Conservation (phyloP, 495 filamentous ascomycete genomes). For the Corynascus novoguineensis region DNA sequence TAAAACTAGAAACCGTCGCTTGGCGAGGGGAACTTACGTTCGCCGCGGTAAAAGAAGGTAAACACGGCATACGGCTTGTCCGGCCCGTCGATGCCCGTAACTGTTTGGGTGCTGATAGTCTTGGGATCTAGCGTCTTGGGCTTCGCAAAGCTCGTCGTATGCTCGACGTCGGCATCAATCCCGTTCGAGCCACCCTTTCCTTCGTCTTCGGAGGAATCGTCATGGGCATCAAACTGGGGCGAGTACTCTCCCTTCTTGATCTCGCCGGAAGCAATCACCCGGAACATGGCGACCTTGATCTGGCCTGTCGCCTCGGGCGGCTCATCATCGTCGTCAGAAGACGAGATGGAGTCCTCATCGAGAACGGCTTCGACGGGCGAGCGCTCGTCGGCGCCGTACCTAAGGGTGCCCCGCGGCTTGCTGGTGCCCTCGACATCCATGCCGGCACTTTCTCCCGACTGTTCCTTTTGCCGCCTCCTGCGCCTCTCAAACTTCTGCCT, state of each 20-base stretch:
- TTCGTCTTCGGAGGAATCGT: slow-evolving; percentile 72
- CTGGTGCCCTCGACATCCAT: slow-evolving; percentile 42
- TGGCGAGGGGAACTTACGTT: slow-evolving; percentile 57
- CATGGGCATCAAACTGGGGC: slow-evolving; percentile 94
- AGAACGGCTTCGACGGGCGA: slow-evolving; percentile 68
- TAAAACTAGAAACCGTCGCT: neutral
- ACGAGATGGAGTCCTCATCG: slow-evolving; percentile 67
- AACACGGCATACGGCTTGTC: slow-evolving; percentile 95
- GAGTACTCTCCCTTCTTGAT: slow-evolving; percentile 97
- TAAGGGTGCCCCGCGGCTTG: slow-evolving; percentile 52
- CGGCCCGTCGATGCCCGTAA: slow-evolving; percentile 94
- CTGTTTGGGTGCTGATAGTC: slow-evolving; percentile 94
- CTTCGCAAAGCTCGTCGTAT: slow-evolving; percentile 98
- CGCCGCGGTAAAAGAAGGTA: slow-evolving; percentile 95
- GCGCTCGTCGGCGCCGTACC: slow-evolving; percentile 68
- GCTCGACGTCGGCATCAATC: slow-evolving; percentile 70
- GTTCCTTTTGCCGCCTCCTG: slow-evolving; percentile 58
- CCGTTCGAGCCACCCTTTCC: slow-evolving; percentile 38
- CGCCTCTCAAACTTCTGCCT: slow-evolving; percentile 85
- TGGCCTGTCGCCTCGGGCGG: slow-evolving; percentile 91
- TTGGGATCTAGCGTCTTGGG: slow-evolving; percentile 96
- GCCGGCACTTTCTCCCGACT: slow-evolving; percentile 44
- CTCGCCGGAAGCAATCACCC: slow-evolving; percentile 91
- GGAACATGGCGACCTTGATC: slow-evolving; percentile 96
- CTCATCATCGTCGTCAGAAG: slow-evolving; percentile 76